Conservation (phyloP, 805 yeast species). For the Candida sphagnicola region DNA sequence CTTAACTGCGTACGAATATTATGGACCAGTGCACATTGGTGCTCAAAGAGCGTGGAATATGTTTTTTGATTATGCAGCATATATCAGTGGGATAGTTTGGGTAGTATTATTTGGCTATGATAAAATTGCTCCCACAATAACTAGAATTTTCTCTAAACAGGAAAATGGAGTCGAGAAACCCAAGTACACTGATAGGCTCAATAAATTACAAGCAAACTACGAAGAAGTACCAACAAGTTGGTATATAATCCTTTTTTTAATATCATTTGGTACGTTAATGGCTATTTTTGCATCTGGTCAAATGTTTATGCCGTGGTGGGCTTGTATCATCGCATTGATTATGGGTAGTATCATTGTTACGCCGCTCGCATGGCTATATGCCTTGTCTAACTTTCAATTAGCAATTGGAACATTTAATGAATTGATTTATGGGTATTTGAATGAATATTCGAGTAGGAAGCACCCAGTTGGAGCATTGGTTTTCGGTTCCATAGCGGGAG, state of each 20-base stretch:
- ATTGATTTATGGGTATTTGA: constrained; percentile 43
- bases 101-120: constrained; percentile 35
- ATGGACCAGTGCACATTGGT: constrained; percentile 46
- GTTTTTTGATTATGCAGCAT: constrained; percentile 52
- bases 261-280: constrained; percentile 34
- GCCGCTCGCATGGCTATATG: constrained; percentile 48
- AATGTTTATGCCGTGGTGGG: constrained; percentile 41
- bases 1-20: constrained; percentile 39
- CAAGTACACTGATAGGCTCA: constrained; percentile 40
- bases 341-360: constrained; percentile 45
- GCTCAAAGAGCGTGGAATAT: constrained; percentile 48
- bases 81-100: constrained; percentile 46
- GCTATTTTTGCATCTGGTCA: constrained; percentile 27
- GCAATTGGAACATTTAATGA: constrained; percentile 53
- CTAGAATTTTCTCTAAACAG: constrained; percentile 7
- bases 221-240: constrained; percentile 42
- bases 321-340: constrained; percentile 39
- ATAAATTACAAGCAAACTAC: constrained; percentile 35
- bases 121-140: constrained; percentile 16
- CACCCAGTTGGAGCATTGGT: constrained; percentile 49
- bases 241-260: constrained; percentile 33
- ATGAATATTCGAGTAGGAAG: constrained; percentile 22
- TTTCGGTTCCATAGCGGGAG: constrained; percentile 51
- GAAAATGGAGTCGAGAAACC: constrained; percentile 4
- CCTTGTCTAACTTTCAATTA: constrained; percentile 48